Evolutionary conservation across 2,329 filamentous ascomycete genomes (phyloP), one percentile per base, ranked within the genome.

Genomic region (Colletotrichum tofieldiae): DNA sequence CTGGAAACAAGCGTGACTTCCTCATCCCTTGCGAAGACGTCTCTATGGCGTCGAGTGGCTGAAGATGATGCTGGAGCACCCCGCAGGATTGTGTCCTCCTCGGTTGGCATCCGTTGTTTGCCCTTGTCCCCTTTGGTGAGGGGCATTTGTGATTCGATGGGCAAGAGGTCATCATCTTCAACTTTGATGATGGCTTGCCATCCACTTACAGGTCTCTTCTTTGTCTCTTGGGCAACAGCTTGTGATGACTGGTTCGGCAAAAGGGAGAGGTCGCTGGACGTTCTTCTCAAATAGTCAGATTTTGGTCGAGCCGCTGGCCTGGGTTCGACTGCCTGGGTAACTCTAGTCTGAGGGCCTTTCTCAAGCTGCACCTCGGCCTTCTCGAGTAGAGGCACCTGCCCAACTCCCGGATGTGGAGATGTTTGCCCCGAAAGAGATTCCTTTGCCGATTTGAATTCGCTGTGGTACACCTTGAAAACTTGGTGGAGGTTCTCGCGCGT

Each of bases 391-490:
- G 18, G 26, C 20, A 26, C 9, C 20, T 35, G 37, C 35, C 14
- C 26, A n/a, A 23, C 18, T 23, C 20, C 61, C 8, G 39, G 39
- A 55, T 23, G 26, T 18, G 51, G 41, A 20, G 29, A 20, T 47
- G 20, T 35, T 11, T 8, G 26, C 11, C 16, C 32, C 2, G 41
- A 65, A 32, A 67, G 32, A 37, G 67, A 58, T n/a, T 67, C 54
- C 45, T 47, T 59, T 11, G 77, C 74, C 8, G 60, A 67, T 16
- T 61, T 52, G 14, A 74, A 67, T 45, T 84, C 78, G 2, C 79
- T 74, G 0, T 79, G 77, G 41, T 85, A 85, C 4, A 74, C 75
- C 1, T 76, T 73, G 14, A 84, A 74, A 7, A 85, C 79, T 14
- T 75, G 74, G 1, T 78, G 75, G 5, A 87, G 72, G 52, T 82